Conservation (phyloP, 2,329 filamentous ascomycete species). For the Apiospora koreana region DNA sequence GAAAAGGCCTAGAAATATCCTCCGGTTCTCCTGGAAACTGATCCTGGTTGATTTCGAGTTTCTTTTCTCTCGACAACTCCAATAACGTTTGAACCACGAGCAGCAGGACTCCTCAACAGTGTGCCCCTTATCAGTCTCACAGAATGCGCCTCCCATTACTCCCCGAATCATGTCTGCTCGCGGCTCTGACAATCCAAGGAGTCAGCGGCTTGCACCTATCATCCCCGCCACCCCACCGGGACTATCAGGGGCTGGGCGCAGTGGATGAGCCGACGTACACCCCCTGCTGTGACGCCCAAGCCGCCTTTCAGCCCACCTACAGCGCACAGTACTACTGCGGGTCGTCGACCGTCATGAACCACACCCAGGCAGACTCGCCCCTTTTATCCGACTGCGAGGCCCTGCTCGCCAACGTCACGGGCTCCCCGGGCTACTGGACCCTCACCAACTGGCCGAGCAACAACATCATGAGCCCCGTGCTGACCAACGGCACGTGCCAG, state of each 20-base stretch:
- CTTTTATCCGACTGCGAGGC: background rate
- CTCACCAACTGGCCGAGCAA: background rate
- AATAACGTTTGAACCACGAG: rapidly evolving
- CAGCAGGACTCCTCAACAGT: too few relatives aligned
- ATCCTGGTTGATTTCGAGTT: background rate
- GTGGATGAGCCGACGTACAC: background rate
- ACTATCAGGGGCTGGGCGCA: background rate
- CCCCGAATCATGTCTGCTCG: background rate
- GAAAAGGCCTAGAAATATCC: background rate
- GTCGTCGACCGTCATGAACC: background rate
- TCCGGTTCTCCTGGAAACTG: background rate
- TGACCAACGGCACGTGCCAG: background rate
- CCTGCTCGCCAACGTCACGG: background rate
- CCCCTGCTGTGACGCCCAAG: background rate
- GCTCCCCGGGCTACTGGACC: background rate
- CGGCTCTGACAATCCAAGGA: background rate
- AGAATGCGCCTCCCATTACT: background rate
- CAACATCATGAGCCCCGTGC: background rate
- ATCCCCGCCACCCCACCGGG: background rate
- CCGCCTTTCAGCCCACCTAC: background rate
- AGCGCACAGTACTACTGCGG: background rate
- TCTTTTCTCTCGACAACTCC: background rate
- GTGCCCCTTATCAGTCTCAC: background rate
- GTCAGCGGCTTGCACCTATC: too few relatives aligned
- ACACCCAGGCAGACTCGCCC: background rate